Conservation (phyloP, 1,284 basidiomycete species). For the Naganishia sp. region DNA sequence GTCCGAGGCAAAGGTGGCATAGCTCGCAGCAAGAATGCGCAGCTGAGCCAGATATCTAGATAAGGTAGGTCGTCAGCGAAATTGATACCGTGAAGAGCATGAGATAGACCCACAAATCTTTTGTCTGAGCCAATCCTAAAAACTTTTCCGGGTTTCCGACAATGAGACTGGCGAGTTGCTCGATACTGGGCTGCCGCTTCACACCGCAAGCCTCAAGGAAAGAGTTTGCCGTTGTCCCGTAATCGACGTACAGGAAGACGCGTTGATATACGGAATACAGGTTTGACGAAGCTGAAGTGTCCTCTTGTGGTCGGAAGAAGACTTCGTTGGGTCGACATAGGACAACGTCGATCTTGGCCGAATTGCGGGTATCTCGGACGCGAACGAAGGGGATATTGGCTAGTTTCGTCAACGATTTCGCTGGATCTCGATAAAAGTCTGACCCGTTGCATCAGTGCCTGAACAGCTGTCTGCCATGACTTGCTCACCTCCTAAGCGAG, state of each 20-base stretch:
- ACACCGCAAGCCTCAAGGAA: constrained; percentile 88
- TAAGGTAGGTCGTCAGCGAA: neutral
- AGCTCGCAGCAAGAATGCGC: constrained; percentile 79
- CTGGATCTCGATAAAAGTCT: constrained; percentile 26
- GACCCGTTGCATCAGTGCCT: neutral
- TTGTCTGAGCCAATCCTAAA: constrained; percentile 26
- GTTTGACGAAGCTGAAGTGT: constrained; percentile 33
- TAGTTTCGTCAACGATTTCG: constrained; percentile 16
- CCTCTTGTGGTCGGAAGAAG: constrained; percentile 44
- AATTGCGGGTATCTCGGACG: constrained; percentile 10
- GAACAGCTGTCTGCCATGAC: neutral
- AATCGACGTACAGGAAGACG: constrained; percentile 82
- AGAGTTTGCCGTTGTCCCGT: constrained; percentile 75
- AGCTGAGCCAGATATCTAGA: constrained; percentile 77
- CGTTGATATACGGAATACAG: constrained; percentile 43
- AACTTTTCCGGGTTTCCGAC: constrained; percentile 30
- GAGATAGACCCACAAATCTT: constrained; percentile 26
- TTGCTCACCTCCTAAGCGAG: constrained; percentile 21
- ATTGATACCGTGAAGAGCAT: neutral
- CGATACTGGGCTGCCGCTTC: constrained; percentile 71
- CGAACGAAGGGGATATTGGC: constrained; percentile 32
- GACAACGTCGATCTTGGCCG: constrained; percentile 1
- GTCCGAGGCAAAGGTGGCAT: constrained; percentile 61
- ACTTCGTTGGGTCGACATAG: constrained; percentile 46
- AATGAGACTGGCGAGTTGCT: constrained; percentile 23